phyloP scores from a whole-genome alignment of 768 basidiomycete genomes.

The Agrocybe praecox region DNA sequence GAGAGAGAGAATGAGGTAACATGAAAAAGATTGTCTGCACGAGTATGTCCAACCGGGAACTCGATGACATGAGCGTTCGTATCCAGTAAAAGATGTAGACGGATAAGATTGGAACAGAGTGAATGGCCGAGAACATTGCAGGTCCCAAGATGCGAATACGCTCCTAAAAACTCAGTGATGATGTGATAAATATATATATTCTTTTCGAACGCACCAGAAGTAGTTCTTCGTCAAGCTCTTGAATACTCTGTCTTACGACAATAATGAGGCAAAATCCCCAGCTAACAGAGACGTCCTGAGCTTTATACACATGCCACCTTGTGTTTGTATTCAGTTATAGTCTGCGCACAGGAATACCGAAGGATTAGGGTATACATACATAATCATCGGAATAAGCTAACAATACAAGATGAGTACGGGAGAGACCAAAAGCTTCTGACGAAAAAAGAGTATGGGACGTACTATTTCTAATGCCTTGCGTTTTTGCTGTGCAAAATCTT shows the following conservation, averaged over 20 bases:
- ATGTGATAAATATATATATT: neutral
- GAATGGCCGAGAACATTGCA: neutral
- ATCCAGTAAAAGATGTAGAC: conserved; percentile 2
- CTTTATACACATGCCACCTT: conserved; percentile 9
- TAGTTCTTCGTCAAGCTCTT: conserved; percentile 1
- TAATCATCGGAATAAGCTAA: conserved; percentile 6
- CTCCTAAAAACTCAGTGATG: conserved; percentile 1
- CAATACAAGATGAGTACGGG: neutral
- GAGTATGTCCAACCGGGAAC: neutral
- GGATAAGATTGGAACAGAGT: neutral
- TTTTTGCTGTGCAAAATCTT: neutral
- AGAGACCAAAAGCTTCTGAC: neutral
- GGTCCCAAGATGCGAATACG: conserved; percentile 5
- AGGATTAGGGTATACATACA: neutral
- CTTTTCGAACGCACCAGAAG: neutral
- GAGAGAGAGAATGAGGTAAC: neutral
- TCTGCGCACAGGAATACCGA: neutral
- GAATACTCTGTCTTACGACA: neutral
- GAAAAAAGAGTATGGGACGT: neutral
- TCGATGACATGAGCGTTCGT: neutral
- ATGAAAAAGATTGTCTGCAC: neutral
- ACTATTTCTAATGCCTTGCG: conserved; percentile 6
- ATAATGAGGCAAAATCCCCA: conserved; percentile 10
- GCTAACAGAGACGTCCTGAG: neutral
- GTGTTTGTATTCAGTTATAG: neutral